Percentiles rank a stretch among this genome's conserved stretches.
These are phyloP conservation scores for Liriodendron chinense DNA, from an alignment of 164 flowering plant genomes.

Conservation along the genomic window DNA sequence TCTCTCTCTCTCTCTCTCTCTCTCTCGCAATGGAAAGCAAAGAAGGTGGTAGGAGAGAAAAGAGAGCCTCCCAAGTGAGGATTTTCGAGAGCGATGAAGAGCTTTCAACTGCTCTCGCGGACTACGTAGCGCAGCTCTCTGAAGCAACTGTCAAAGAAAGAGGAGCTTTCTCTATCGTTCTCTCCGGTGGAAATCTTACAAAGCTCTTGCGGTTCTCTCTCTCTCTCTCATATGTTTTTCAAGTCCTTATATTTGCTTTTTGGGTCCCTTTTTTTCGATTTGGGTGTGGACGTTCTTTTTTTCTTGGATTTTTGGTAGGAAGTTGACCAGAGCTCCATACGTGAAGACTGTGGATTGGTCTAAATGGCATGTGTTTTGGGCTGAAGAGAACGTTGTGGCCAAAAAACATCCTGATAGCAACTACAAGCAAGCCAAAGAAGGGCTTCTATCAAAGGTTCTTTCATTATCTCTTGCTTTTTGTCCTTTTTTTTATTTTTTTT, in stretches of 20 bases:
- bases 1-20: not conserved
- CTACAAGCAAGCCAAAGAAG: slow-evolving; percentile 36
- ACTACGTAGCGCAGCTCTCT: slow-evolving; percentile 25
- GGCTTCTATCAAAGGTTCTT: slow-evolving; percentile 32
- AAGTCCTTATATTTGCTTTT: not conserved
- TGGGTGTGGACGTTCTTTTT: not conserved
- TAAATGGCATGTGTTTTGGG: slow-evolving; percentile 47
- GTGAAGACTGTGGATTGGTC: slow-evolving; percentile 35
- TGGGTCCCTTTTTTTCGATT: not conserved
- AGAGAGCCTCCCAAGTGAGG: slow-evolving; percentile 17
- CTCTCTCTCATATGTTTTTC: not conserved
- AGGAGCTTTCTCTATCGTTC: slow-evolving; percentile 27
- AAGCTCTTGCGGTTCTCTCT: slow-evolving; percentile 18
- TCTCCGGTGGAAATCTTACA: slow-evolving; percentile 28
- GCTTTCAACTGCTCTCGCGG: slow-evolving; percentile 24
- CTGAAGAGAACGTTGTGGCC: slow-evolving; percentile 39
- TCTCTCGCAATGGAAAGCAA: not conserved
- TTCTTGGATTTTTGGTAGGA: slow-evolving; percentile 18
- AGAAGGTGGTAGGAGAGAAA: not conserved
- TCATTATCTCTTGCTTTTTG: not conserved
- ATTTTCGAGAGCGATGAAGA: slow-evolving; percentile 26
- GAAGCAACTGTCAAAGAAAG: slow-evolving; percentile 29
- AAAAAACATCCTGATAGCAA: slow-evolving; percentile 31
- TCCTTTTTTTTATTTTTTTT: not conserved
- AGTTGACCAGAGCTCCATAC: slow-evolving; percentile 28